Evolutionary conservation across 306 rosid species (phyloP).

Genomic region (Rosa multiflora): DNA sequence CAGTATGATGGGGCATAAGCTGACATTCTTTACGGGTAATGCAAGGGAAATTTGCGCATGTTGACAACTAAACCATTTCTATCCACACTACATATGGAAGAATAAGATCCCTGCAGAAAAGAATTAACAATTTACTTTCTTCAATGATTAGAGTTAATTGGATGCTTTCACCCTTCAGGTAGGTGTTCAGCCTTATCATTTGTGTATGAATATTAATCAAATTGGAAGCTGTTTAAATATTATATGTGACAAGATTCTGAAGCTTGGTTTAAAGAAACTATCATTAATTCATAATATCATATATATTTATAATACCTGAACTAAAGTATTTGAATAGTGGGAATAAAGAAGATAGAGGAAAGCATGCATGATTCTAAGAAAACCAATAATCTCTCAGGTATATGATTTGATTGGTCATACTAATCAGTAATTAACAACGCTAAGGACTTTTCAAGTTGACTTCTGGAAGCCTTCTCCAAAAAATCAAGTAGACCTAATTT

Average conservation of each 20-base stretch:
- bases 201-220: not conserved
- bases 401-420: not conserved
- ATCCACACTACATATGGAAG: not conserved
- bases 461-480: not conserved
- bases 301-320: not conserved
- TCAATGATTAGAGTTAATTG: not conserved
- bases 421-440: not conserved
- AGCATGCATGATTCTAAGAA: constrained; percentile 8
- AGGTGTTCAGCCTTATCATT: not conserved
- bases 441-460: not conserved
- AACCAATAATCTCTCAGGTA: not conserved
- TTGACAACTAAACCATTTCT: not conserved
- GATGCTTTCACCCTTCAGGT: constrained; percentile 11
- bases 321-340: not conserved
- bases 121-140: not conserved
- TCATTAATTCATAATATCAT: not conserved
- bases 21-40: not conserved
- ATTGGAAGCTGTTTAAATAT: not conserved
- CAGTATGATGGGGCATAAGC: not conserved
- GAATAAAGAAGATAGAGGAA: not conserved
- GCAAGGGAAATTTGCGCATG: not conserved
- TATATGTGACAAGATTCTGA: constrained; percentile 2
- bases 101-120: not conserved
- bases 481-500: not conserved
- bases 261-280: not conserved